Conservation (phyloP, 768 basidiomycete species). For the Neoboletus brunneissimus region DNA sequence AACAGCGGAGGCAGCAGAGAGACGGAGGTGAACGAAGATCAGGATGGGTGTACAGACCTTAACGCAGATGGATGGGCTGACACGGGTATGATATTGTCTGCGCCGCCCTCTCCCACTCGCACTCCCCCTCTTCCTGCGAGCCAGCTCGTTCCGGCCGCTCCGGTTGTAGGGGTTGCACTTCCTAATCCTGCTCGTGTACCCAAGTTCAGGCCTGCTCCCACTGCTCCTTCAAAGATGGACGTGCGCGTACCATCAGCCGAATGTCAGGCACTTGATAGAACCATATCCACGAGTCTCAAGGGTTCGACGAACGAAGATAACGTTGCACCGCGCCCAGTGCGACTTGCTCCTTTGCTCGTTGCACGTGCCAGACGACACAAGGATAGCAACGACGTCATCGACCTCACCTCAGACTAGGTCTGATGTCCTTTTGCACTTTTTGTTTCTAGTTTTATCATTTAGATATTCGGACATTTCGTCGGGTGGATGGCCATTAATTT, state of each 20-base stretch:
- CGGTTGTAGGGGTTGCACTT: background rate
- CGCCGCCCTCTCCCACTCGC: constrained; percentile 17
- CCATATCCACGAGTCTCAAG: background rate
- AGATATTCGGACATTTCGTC: background rate
- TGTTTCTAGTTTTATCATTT: background rate
- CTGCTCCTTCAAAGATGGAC: background rate
- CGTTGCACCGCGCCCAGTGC: background rate
- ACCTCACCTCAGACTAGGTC: constrained; percentile 36
- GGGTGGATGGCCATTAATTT: background rate
- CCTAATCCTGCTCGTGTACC: constrained; percentile 5
- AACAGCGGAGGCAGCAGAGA: background rate
- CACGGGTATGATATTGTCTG: constrained; percentile 27
- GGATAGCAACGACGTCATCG: constrained; percentile 32
- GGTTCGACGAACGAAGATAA: background rate
- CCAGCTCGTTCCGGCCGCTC: background rate
- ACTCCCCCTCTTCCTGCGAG: background rate
- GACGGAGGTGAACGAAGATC: background rate
- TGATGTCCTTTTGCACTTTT: background rate
- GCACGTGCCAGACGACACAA: constrained; percentile 19
- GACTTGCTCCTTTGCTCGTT: constrained; percentile 19
- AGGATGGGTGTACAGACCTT: background rate
- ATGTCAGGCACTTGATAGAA: background rate
- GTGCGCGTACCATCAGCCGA: background rate
- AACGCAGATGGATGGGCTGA: constrained; percentile 14
- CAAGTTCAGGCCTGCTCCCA: constrained; percentile 19